Evolutionary conservation across 768 basidiomycete species (phyloP).

Genomic region (Peribolospora baueri): DNA sequence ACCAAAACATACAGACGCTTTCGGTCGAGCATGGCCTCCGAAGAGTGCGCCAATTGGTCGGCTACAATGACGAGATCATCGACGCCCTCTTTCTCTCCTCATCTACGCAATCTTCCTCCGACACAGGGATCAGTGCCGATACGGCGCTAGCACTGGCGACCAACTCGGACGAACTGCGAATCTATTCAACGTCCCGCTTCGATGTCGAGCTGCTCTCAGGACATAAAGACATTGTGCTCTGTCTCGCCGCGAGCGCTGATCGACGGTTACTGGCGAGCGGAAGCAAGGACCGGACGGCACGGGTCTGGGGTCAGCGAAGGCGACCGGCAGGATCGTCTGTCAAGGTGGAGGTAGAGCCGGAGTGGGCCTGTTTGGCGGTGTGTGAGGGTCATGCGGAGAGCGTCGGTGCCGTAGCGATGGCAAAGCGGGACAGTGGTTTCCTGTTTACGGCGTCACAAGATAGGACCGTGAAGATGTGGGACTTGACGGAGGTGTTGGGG

Average conservation of each 20-base stretch:
- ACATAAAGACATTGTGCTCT: constrained; percentile 75
- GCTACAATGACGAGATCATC: constrained; percentile 95
- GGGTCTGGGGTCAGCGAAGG: constrained; percentile 42
- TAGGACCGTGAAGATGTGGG: constrained; percentile 97
- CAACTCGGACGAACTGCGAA: constrained; percentile 79
- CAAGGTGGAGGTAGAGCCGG: constrained; percentile 13
- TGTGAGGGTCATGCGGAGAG: constrained; percentile 90
- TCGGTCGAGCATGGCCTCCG: constrained; percentile 33
- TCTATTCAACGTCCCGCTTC: constrained; percentile 51
- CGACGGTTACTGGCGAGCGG: constrained; percentile 64
- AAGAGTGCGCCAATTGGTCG: constrained; percentile 52
- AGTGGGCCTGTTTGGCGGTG: constrained; percentile 53
- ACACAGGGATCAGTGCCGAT: constrained; percentile 22
- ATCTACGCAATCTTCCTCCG: constrained; percentile 13
- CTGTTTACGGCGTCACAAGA: constrained; percentile 93
- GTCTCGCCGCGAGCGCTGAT: constrained; percentile 42
- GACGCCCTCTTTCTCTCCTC: constrained; percentile 55
- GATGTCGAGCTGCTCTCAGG: constrained; percentile 70
- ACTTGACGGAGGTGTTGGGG: constrained; percentile 27
- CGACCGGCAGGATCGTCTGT: constrained; percentile 15
- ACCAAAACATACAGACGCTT: constrained; percentile 91
- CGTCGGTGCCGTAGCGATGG: constrained; percentile 66
- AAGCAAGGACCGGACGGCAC: constrained; percentile 69
- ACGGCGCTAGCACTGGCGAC: constrained; percentile 80
- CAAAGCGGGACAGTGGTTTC: constrained; percentile 35